Evolutionary conservation across 495 filamentous ascomycete genomes (phyloP), one percentile per base, ranked within the genome.

Genomic region (Aspergillus saccharolyticus): DNA sequence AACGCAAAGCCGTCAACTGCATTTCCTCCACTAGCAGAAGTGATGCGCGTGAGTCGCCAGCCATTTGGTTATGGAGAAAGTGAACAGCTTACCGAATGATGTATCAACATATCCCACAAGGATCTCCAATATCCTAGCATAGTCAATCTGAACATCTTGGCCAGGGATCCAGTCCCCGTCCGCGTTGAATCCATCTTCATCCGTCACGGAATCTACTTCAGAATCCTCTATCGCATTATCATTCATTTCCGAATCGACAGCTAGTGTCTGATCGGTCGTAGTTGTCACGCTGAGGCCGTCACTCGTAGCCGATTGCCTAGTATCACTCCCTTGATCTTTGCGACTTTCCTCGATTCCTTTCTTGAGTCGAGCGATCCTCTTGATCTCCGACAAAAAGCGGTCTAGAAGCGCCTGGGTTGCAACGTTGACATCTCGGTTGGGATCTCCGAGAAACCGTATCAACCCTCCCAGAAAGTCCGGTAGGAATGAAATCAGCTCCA

Each of bases 111-210:
- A 96, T 15, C 85, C 85, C 9, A 96, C 91, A 49, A 99, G 74
- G 22, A 97, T 97, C 62, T 96, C 89, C 42, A 99, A 73, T 42
- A 97, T 94, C 63, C 86, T 91, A 53, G 89, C 86, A 71, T 96
- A 86, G 71, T 97, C 93, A 52, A 99, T 89, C 53, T 94, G 87
- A 4, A 97, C 90, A 72, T 99, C 95, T 75, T 97, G 94, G 3
- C 95, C 95, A 0, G 95, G 95, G 19, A 97, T 83, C 91, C 91
- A 99, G 59, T 96, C 92, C 51, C 90, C 92, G 59, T 97, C 92
- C 43, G 79, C 64, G 14, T 75, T 86, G 44, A 81, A 81, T 7
- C 76, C 77, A 24, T 87, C 85, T 20, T 88, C 86, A 22, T 86
- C 85, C 42, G 75, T 74, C 5, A 74, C 75, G 21, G 80, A 82